Evolutionary conservation across 2,329 filamentous ascomycete species (phyloP), one percentile per base, ranked within the genome.

Genomic region (Cucurbitaria berberidis): DNA sequence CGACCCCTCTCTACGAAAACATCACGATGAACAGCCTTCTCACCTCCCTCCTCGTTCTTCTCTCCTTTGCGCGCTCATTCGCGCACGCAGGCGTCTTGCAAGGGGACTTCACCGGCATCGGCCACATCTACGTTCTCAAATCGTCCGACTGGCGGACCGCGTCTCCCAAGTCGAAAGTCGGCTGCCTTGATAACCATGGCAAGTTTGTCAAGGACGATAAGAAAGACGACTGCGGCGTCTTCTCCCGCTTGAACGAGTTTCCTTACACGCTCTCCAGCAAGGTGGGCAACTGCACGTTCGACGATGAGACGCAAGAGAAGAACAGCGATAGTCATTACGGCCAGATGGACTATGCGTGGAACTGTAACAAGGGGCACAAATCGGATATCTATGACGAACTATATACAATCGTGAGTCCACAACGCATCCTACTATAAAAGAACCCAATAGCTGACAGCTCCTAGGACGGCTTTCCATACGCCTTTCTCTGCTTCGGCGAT

Each of bases 401-500:
- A 4, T 73, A 72, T 30, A 73, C 68, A 0, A 62, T 74, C 8
- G 70, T 72, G 51, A 46, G 62, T 8, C 11, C 40, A 16, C 22
- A 27, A 8, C 15, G 10, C 9, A 22, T 16, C 13, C 19, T 15
- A 3, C 5, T 13, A 11, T 18, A 38, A 21, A 22, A 11, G 2
- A 21, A 4, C 16, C 16, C 16, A 19, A 11, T n/a, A n/a, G n/a
- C 35, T 24, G 8, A 45, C 36, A 24, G 3, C 5, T 3, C 15
- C 4, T 19, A 69, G 66, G 49, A 64, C n/a, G 66, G 70, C 32
- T 70, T 73, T 35, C 51, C 62, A 4, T 63, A 73, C 52, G 48
- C 64, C 13, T 73, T 72, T 53, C 64, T 74, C 38, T 74, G 70
- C 60, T 69, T 60, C 34, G 69, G 69, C 21, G 70, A 73, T 42